phyloP scores from a whole-genome alignment of 2,329 filamentous ascomycete species.

The Fusarium floridanum region DNA sequence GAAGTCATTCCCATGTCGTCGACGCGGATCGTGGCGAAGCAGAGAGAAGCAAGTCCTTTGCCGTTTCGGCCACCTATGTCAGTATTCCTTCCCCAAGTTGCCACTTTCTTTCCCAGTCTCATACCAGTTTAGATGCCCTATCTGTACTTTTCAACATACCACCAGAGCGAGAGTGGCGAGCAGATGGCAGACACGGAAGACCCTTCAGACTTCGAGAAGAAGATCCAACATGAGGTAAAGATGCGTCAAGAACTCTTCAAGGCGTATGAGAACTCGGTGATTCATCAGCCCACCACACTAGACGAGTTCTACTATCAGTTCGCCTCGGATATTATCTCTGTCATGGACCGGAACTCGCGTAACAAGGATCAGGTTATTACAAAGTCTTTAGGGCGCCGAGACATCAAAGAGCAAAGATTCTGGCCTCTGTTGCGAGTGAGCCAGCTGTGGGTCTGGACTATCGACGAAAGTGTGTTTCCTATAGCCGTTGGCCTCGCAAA shows the following conservation, averaged over 20 bases:
- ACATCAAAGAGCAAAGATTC: not conserved
- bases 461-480: conserved; percentile 22
- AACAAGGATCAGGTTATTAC: conserved; percentile 28
- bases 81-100: not conserved
- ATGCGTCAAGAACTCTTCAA: not conserved
- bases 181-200: not conserved
- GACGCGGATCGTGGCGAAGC: too few species aligned
- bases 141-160: not conserved
- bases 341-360: not conserved
- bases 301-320: conserved; percentile 39
- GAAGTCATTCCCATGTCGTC: too few species aligned
- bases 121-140: not conserved
- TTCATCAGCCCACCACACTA: conserved; percentile 26
- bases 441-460: conserved; percentile 38
- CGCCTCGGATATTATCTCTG: not conserved
- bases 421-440: conserved; percentile 27
- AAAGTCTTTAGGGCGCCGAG: not conserved
- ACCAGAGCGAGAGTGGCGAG: not conserved
- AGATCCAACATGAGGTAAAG: fast-evolving
- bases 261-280: conserved; percentile 1
- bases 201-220: not conserved
- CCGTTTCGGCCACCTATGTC: not conserved
- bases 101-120: fast-evolving
- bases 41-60: not conserved
- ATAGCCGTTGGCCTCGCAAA: too few species aligned